Evolutionary conservation across 345 rosid genomes (phyloP).

Genomic region (Eucalyptus leucophloia): DNA sequence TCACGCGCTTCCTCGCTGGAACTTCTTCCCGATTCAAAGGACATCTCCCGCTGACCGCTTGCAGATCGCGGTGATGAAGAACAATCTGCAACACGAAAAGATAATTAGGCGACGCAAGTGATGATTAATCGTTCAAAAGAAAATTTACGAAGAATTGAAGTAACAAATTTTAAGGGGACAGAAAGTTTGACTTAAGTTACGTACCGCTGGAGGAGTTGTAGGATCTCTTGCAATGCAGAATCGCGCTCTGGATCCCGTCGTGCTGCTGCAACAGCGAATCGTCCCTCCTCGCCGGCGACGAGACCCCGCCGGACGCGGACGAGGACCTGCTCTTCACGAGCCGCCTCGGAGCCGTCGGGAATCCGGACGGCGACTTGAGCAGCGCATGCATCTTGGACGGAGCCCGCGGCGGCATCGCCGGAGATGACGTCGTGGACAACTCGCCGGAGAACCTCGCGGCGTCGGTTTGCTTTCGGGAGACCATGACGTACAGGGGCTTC

Average conservation of each 20-base stretch:
- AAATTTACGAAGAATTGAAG: not conserved
- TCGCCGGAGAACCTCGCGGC: constrained; percentile 12
- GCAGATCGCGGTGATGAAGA: not conserved
- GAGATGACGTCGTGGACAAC: constrained; percentile 20
- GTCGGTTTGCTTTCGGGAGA: constrained; percentile 21
- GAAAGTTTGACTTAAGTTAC: not conserved
- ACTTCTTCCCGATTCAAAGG: not conserved
- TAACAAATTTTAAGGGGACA: not conserved
- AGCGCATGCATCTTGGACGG: constrained; percentile 24
- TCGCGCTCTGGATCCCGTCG: constrained; percentile 94
- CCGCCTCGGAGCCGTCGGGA: constrained; percentile 24
- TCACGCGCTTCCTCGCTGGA: not conserved
- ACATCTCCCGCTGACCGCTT: not conserved
- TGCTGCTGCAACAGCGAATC: constrained; percentile 76
- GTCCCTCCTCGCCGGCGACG: constrained; percentile 64
- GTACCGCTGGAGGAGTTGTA: constrained; percentile 27
- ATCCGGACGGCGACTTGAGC: constrained; percentile 32
- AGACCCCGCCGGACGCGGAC: constrained; percentile 26
- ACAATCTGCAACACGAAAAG: not conserved
- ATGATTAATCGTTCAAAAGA: not conserved
- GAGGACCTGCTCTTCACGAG: constrained; percentile 75
- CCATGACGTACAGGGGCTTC: constrained; percentile 54
- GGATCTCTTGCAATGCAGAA: constrained; percentile 92
- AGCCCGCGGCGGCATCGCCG: constrained; percentile 3
- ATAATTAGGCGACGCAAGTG: not conserved